A percentile compares a stretch with the other conserved stretches of the same genome.
Conservation (phyloP, 768 basidiomycete genomes). For the Ramaria sp. region DNA sequence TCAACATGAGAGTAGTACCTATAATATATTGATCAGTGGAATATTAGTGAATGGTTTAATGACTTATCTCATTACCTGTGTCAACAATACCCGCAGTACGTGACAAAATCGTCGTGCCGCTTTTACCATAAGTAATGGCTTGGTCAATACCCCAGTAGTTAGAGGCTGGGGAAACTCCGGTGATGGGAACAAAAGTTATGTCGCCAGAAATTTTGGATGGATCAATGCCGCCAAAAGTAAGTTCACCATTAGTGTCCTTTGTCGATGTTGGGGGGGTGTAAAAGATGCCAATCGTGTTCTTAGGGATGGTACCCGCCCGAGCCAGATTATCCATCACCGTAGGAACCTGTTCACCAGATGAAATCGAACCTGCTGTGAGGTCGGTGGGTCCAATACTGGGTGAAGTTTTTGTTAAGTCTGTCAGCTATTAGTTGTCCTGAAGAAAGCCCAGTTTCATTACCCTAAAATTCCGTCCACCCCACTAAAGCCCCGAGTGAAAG, state of each 20-base stretch:
- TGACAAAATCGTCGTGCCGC: conserved; percentile 21
- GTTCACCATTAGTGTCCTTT: conserved; percentile 36
- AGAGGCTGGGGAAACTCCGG: conserved; percentile 35
- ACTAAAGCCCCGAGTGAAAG: conserved; percentile 30
- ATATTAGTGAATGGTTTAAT: not conserved
- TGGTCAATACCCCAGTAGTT: conserved; percentile 40
- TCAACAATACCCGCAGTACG: conserved; percentile 39
- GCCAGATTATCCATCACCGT: conserved; percentile 22
- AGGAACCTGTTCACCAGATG: not conserved
- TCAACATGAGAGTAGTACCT: conserved; percentile 1
- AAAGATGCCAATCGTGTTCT: conserved; percentile 39
- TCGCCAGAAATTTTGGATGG: conserved; percentile 28
- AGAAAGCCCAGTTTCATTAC: conserved; percentile 14
- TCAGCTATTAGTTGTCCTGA: not conserved
- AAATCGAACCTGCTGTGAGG: conserved; percentile 22
- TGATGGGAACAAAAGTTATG: conserved; percentile 31
- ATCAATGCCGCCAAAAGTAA: conserved; percentile 47
- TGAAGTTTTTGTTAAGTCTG: not conserved
- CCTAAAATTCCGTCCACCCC: conserved; percentile 46
- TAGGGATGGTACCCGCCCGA: conserved; percentile 33
- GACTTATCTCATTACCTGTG: conserved; percentile 27
- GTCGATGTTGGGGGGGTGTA: conserved; percentile 36
- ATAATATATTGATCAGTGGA: not conserved
- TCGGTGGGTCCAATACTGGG: conserved; percentile 40
- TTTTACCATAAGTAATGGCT: conserved; percentile 15